Evolutionary conservation across 441 rosid species (phyloP).

Genomic region (Adansonia madagascariensis): DNA sequence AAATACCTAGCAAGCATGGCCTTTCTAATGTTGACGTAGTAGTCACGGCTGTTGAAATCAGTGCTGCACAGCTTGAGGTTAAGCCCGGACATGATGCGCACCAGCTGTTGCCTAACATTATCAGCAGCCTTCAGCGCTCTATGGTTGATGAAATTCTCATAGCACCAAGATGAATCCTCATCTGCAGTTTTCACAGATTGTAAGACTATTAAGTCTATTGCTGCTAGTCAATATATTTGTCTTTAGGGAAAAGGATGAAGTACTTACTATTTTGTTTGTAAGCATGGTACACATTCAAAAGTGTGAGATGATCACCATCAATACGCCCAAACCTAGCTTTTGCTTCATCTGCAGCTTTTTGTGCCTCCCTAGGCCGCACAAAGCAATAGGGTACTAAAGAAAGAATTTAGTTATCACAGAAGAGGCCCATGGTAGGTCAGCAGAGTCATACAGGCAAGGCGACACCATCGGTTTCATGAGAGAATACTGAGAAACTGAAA

Average conservation of each 20-base stretch:
- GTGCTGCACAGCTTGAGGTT: conserved; percentile 93
- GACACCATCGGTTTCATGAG: conserved; percentile 97
- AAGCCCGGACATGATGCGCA: conserved; percentile 85
- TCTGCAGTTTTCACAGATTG: conserved; percentile 41
- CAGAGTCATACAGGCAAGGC: conserved; percentile 98
- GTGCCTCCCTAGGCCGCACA: conserved; percentile 99
- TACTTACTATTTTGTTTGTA: conserved; percentile 89
- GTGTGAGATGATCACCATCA: conserved; percentile 96
- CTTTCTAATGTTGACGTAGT: conserved; percentile 90
- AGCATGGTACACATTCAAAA: conserved; percentile 95
- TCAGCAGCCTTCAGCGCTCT: conserved; percentile 89
- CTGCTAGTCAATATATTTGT: neutral
- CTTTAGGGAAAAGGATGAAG: neutral
- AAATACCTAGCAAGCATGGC: conserved; percentile 92
- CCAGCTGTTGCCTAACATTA: conserved; percentile 95
- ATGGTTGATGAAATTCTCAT: conserved; percentile 84
- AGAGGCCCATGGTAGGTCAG: conserved; percentile 99
- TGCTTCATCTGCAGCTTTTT: conserved; percentile 99
- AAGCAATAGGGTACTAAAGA: conserved; percentile 99
- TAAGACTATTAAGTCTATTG: neutral
- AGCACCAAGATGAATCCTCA: conserved; percentile 93
- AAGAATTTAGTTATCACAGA: conserved; percentile 90
- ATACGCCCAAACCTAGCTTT: conserved; percentile 96
- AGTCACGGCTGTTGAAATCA: conserved; percentile 88
- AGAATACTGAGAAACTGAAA: conserved; percentile 99